Base-by-base conservation (phyloP, 306 rosid genomes). In the Cotoneaster glaucophyllus region DNA sequence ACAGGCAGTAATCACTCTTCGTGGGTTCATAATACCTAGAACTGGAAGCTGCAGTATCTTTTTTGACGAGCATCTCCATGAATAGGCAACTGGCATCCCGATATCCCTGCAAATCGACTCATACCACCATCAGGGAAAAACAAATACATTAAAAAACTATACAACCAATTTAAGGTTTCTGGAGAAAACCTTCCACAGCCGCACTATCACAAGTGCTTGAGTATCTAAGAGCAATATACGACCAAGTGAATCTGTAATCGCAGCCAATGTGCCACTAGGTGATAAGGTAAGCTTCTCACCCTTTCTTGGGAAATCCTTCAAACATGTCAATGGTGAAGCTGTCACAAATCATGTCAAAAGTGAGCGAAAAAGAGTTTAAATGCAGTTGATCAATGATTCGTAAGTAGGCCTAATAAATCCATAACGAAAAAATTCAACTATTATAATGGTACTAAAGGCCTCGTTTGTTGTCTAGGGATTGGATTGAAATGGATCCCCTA, bases 231-330 rank as follows among this genome's bases (percentile, higher is more conserved):
- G 91, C 91, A 96, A 72, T 80, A 96, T 89, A 72, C 99, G 99
- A 76, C 99, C 99, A 24, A 96, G 97, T 65, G 99, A 96, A 88
- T 92, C 99, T 65, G 98, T 96, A 80, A 96, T 86, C 28, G 98
- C 98, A 59, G 99, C 97, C 88, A 96, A 77, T 15, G 99, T 96
- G 74, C 99, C 98, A 80, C 99, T 96, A 2, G 99, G 99, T 32
- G 99, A 96, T 75, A 96, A 85, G 34, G 93, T 96, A 65, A 92
- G 91, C 87, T 92, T 96, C 78, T 96, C 99, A 41, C 99, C 99
- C 91, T 92, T 96, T 88, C 99, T 92, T 68, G 99, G 99, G 77
- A 85, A 81, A 84, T 92, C 99, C 88, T 89, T 92, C 73, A 96
- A 78, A 81, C 97, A 92, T 67, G 98, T 96, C 85, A 92, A 79